Evolutionary conservation across 2,329 filamentous ascomycete species (phyloP), one percentile per base, ranked within the genome.

Genomic region (Penicillium sp.): DNA sequence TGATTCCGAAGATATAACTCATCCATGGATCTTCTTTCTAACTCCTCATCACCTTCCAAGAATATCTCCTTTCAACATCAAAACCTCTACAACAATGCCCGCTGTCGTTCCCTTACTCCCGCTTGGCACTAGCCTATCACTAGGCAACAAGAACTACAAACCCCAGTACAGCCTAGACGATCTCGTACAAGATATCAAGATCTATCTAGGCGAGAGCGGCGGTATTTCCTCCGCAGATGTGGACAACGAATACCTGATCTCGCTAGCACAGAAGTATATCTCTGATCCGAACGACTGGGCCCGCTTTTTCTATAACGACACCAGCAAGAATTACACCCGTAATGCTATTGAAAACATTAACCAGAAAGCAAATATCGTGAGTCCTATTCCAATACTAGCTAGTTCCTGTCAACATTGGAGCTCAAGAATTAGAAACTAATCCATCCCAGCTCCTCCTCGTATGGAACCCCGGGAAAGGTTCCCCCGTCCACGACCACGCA

Each of bases 391-490:
- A n/a, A 22, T 32, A 2, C 8, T 12, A 22, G 13, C 17, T 7
- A n/a, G 12, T n/a, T 22, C 7, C 7, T 32, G 19, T 22, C 40
- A 32, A 32, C 3, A 21, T 9, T 9, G 7, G 5, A 42, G 12
- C 4, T 2, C 4, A 3, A 19, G 28, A 24, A 32, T 17, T 32
- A 15, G 4, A n/a, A 2, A 35, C 24, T 48, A 37, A 48, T 32
- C 7, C 17, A 9, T 15, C 2, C 13, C 34, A 65, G 64, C 52
- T 66, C 29, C 58, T 66, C 12, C 52, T 66, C 1, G 66, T 66
- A 22, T 68, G 64, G 66, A 67, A 66, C 33, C 65, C 65, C 0
- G 56, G 60, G n/a, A 68, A 67, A 42, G 65, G 65, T 22, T 66
- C 63, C 0, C 65, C 63, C 0, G 59, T 68, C 39, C 65, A 68